Base-by-base conservation (phyloP, 2,329 filamentous ascomycete genomes). In the Lachnellula hyalina region DNA sequence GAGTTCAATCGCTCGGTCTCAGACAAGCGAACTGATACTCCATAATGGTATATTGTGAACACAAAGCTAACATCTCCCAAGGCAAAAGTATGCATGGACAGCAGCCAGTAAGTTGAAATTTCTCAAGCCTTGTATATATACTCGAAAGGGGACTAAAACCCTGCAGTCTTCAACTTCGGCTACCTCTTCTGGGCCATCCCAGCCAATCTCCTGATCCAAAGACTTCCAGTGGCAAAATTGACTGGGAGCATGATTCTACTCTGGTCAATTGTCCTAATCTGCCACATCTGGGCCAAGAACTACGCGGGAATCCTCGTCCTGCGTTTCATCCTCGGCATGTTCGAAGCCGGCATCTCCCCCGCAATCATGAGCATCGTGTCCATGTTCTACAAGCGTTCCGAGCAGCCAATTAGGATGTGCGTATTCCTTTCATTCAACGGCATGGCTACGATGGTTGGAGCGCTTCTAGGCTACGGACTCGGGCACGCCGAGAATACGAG, bases 241-340 rank as follows among this genome's bases (percentile, higher is more conserved):
- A 71, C 75, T 52, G 73, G 72, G 4, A 53, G 61, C 2, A 74
- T 75, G 68, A 80, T 78, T 50, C 72, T 79, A 47, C 71, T 78
- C 35, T 73, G 71, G 64, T 32, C 28, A 32, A 32, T 11, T 9
- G 28, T 32, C 9, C 28, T 32, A 32, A 11, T 32, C 9, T 32
- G 28, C 28, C 28, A 32, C 28, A 32, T 32, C 28, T 32, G 2
- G 8, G 28, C 28, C 8, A 32, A 67, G 68, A 77, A 72, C 1
- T 81, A 80, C 72, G 73, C 75, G n/a, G 86, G 85, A 0, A 71
- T 90, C 0, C 87, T 78, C 56, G 81, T 73, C 0, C 82, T 87
- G 71, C 77, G 84, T 11, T 86, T 87, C 70, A 81, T 82, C 63
- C 77, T 77, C 5, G 75, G 75, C 3, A 72, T 86, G 54, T 73